Conservation (phyloP, 139 green algal genomes). For the Chara braunii region DNA sequence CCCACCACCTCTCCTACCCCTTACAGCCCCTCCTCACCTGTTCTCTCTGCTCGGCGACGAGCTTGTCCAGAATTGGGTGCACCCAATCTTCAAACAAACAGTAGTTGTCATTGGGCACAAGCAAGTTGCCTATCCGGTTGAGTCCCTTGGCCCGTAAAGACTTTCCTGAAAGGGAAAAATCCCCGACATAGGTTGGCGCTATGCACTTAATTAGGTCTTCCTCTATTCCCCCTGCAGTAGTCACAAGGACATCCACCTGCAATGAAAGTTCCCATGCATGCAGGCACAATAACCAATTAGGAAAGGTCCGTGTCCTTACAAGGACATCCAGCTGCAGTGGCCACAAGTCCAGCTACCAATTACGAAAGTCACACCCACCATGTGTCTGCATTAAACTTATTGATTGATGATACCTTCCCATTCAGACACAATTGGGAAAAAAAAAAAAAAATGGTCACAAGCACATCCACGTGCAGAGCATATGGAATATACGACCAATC, state of each 20-base stretch:
- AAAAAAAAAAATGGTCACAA: too few species aligned
- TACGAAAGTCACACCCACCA: too few species aligned
- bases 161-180: constrained; percentile 70
- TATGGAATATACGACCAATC: too few species aligned
- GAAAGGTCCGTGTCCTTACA: too few species aligned
- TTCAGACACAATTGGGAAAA: too few species aligned
- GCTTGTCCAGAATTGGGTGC: constrained; percentile 88
- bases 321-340: too few species aligned
- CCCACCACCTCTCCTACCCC: not conserved
- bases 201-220: constrained; percentile 99
- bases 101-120: constrained; percentile 99
- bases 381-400: too few species aligned
- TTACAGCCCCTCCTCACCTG: constrained; percentile 17
- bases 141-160: constrained; percentile 75
- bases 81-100: constrained; percentile 99
- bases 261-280: too few species aligned
- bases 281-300: too few species aligned
- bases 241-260: constrained; percentile 87
- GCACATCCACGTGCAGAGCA: too few species aligned
- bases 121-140: constrained; percentile 97
- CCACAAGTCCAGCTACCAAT: too few species aligned
- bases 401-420: too few species aligned
- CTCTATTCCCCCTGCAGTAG: constrained; percentile 91
- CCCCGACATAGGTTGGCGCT: constrained; percentile 80
- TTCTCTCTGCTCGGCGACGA: constrained; percentile 81